These are phyloP conservation scores for Coniochaeta ligniaria DNA, from an alignment of 2,329 filamentous ascomycete genomes.

Conservation along the genomic window DNA sequence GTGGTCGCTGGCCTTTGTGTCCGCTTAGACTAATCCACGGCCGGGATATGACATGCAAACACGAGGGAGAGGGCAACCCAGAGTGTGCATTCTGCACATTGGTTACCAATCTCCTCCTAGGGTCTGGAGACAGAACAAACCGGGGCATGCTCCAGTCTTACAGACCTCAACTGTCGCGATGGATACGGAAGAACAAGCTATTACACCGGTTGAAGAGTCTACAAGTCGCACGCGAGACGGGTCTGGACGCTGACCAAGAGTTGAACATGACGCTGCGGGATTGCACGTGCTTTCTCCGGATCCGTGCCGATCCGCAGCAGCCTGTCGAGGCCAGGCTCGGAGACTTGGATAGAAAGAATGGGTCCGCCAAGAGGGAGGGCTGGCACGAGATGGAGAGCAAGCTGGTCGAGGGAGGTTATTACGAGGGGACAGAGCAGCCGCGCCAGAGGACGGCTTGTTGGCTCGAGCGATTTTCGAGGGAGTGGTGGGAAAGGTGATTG, in stretches of 20 bases:
- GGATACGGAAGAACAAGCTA: constrained; percentile 4
- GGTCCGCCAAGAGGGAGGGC: constrained; percentile 56
- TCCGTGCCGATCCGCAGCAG: constrained; percentile 28
- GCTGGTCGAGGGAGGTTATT: constrained; percentile 63
- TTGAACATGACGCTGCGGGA: constrained; percentile 77
- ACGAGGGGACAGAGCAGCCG: constrained; percentile 27
- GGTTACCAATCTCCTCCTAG: not conserved
- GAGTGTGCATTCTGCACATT: not conserved
- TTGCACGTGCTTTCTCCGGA: constrained; percentile 66
- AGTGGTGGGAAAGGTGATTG: not conserved
- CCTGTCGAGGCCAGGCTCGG: constrained; percentile 55
- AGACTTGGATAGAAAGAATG: constrained; percentile 72
- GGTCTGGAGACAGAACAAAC: not conserved
- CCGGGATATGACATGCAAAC: not conserved
- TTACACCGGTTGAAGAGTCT: constrained; percentile 1
- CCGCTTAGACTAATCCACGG: not conserved
- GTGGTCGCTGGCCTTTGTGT: not conserved
- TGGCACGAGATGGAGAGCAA: constrained; percentile 59
- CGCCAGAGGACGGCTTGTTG: constrained; percentile 15
- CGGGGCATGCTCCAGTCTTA: not conserved
- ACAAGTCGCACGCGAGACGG: not conserved
- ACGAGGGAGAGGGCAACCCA: not conserved
- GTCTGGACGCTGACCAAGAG: constrained; percentile 12
- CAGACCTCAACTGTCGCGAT: not conserved
- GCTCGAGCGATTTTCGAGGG: constrained; percentile 8